These are phyloP conservation scores for Boletus huronensis DNA, from an alignment of 768 basidiomycete species.

Conservation along the genomic window DNA sequence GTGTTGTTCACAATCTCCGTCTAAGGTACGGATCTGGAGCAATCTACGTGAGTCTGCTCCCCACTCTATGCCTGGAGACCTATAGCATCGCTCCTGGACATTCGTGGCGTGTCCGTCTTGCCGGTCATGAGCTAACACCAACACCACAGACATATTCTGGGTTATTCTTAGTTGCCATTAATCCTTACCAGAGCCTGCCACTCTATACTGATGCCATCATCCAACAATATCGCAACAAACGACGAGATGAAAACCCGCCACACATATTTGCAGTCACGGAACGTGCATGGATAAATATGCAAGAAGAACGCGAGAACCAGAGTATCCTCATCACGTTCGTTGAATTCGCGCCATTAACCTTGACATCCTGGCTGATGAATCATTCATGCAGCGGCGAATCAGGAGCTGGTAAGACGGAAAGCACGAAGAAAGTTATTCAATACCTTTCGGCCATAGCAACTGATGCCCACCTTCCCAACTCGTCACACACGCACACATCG, in stretches of 20 bases:
- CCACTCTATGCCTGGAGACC: neutral
- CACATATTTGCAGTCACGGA: slow-evolving; percentile 98
- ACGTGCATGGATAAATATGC: slow-evolving; percentile 97
- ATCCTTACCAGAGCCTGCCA: slow-evolving; percentile 91
- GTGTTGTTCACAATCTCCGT: slow-evolving; percentile 96
- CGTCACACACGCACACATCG: slow-evolving; percentile 65
- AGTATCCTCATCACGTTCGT: slow-evolving; percentile 96
- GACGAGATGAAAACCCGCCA: slow-evolving; percentile 89
- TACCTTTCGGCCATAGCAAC: slow-evolving; percentile 97
- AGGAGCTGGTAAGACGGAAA: slow-evolving; percentile 98
- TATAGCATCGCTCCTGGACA: slow-evolving; percentile 1
- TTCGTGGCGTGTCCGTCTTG: slow-evolving; percentile 3
- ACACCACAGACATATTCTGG: slow-evolving; percentile 80
- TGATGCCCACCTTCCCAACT: slow-evolving; percentile 55
- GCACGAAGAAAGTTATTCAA: slow-evolving; percentile 98
- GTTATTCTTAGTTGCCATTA: slow-evolving; percentile 96
- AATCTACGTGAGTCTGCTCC: slow-evolving; percentile 71
- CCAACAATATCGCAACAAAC: slow-evolving; percentile 85
- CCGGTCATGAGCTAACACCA: slow-evolving; percentile 11
- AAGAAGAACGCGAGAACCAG: slow-evolving; percentile 94
- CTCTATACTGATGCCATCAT: slow-evolving; percentile 87
- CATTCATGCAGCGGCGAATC: slow-evolving; percentile 80
- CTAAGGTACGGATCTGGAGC: slow-evolving; percentile 86
- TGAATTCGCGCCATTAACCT: neutral
- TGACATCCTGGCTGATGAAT: slow-evolving; percentile 9